Conservation (phyloP, 129 eudicot species). For the Helichrysum umbraculigerum region DNA sequence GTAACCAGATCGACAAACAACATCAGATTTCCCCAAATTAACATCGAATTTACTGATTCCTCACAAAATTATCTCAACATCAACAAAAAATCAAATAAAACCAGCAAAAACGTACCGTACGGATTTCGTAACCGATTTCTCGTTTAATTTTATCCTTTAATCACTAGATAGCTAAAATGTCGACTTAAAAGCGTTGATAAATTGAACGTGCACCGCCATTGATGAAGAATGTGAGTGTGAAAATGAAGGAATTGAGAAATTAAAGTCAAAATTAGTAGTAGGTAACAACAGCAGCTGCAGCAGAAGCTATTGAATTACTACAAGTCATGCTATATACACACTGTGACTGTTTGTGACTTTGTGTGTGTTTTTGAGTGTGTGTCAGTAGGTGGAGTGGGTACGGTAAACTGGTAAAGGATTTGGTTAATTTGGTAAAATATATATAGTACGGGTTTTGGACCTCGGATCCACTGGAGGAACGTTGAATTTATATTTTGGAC, state of each 20-base stretch:
- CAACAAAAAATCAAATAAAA: constrained; percentile 14
- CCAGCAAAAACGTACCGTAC: constrained; percentile 18
- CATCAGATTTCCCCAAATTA: constrained; percentile 23
- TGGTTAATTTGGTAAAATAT: neutral
- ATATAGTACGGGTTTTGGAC: neutral
- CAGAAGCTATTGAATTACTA: neutral
- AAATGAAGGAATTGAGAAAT: neutral
- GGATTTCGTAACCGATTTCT: neutral
- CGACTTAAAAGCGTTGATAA: neutral
- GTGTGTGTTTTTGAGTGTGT: neutral
- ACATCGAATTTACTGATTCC: constrained; percentile 10
- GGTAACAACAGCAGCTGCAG: neutral
- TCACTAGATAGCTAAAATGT: neutral
- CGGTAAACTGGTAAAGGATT: neutral
- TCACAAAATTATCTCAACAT: neutral
- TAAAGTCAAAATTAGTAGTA: constrained; percentile 1
- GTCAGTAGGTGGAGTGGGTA: neutral
- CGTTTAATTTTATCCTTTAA: neutral
- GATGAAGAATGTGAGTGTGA: neutral
- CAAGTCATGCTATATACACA: constrained; percentile 2
- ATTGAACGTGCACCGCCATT: neutral
- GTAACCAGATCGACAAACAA: constrained; percentile 19
- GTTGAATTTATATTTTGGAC: neutral
- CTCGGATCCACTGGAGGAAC: neutral
- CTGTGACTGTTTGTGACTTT: neutral